Evolutionary conservation across 1,284 basidiomycete species (phyloP), one percentile per base, ranked within the genome.

Genomic region (Vanrija humicola): DNA sequence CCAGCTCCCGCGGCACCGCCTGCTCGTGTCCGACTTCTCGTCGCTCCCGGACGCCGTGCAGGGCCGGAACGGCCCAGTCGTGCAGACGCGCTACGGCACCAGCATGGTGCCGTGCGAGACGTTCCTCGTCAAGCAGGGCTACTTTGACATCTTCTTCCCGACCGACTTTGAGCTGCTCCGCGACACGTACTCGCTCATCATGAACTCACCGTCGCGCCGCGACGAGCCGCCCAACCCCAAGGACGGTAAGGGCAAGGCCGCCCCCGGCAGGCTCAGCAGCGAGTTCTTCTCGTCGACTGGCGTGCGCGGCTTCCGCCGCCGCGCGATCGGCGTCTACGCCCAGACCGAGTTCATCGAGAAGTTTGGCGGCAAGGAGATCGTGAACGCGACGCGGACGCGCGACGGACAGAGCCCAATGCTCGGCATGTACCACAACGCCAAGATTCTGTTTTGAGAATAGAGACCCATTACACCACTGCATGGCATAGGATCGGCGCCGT

Each of bases 111-210:
- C 96, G 3, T 93, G 90, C 65, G 82, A 86, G 56, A 98, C 90
- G 16, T 84, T 97, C 59, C 83, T 95, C 64, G 96, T 98, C 55
- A 86, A 88, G 63, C 96, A 90, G 70, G 96, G 96, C 12, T 95
- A 86, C 78, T 99, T 99, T 75, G 96, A 99, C 77, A 98, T 98
- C 62, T 93, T 99, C 81, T 99, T 98, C 80, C 96, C 96, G 2
- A 98, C 95, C 7, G 73, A 94, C 70, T 99, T 98, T 65, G 83
- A 85, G 50, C 82, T 83, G 19, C 80, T 98, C 25, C 81, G 87
- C 48, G 89, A 93, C 71, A 87, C 93, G 82, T 96, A 96, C 76
- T 87, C 90, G 69, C 81, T 86, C 64, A 82, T 88, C 60, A 84
- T 95, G 62, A 75, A 73, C 52, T 72, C 70, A 9, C 73, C 73